Evolutionary conservation across 352 stramenopile genomes (phyloP), one percentile per base, ranked within the genome.

Genomic region (Phytophthora sojae): DNA sequence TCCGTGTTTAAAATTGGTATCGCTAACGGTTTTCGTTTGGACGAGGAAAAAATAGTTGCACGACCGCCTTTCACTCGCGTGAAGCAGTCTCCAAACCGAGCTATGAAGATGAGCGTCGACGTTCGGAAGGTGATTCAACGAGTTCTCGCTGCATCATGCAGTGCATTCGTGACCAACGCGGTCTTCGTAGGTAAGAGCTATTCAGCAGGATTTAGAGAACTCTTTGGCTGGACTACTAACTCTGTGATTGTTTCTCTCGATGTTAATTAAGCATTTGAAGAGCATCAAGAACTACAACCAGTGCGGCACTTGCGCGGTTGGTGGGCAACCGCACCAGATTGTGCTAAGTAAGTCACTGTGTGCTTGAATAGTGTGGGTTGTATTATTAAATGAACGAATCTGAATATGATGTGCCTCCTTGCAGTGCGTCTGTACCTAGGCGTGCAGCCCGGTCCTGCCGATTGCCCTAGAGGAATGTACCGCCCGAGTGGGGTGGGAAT

Each of bases 381-480:
- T 45, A 57, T 14, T 25, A 26, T 42, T 17, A 61, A 3, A 30
- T 30, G 26, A 3, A 19, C n/a, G 11, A 23, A 32, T n/a, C n/a
- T 14, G 17, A 29, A 26, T 19, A 6, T 15, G 12, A 8, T 26
- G n/a, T 45, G n/a, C n/a, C 2, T 39, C 1, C 21, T 61, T 61
- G 1, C n/a, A 91, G 83, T 82, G 32, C 79, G 77, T 25, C 70
- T 91, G 66, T 82, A 86, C 55, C 65, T 79, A 50, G 82, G 86
- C n/a, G 61, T 91, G 8, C 86, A 92, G 50, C 81, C 83, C 1
- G 69, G 56, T 23, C 67, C 80, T 0, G 59, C 76, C 1, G 52
- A 75, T 6, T 95, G 87, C 51, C 87, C 87, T 9, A 61, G 77
- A 57, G 87, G 87, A 17, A 93, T 90, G 80, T 95, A 93, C 25